Evolutionary conservation across 2,329 filamentous ascomycete species (phyloP), one percentile per base, ranked within the genome.

Genomic region (Leptoxyphium fumago): DNA sequence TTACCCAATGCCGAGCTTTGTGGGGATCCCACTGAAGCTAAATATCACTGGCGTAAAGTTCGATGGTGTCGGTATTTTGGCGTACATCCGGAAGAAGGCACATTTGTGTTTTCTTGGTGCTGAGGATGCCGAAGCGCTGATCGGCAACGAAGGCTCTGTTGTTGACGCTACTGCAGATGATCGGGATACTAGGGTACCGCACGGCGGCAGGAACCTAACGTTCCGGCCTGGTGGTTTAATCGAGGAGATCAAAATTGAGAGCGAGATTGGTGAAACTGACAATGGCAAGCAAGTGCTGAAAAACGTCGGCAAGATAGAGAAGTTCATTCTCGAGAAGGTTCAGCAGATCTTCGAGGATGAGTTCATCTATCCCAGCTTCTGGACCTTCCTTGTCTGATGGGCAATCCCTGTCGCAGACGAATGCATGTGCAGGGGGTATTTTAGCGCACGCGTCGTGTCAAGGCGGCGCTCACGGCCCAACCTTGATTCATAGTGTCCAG

Each of bases 1-100:
- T 64, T 98, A 98, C 61, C 91, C 91, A 1, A 96, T 96, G 85
- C 88, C 88, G 36, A 94, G 85, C 67, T 98, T 98, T 57, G 89
- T 96, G 2, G 87, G 88, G 10, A 89, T 98, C 48, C 91, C 91
- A 1, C 74, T 98, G 40, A 89, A 91, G 62, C 72, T 98, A 21
- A 94, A 89, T 61, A 93, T 98, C 53, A 96, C 91, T 1, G 91
- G 91, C 0, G 66, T 98, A 47, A 87, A 84, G 0, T 98, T 98
- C 64, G 89, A 98, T 59, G 91, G 91, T 1, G 84, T 96, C 9
- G 89, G 88, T 1, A 84, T 96, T 40, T 65, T 95, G 45, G 91
- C 91, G 9, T 82, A 94, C 63, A 94, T 96, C 51, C 80, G 88
- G 50, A 86, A 83, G 63, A 73, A 83, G 49, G 80, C 89, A 17